Evolutionary conservation across 2,329 filamentous ascomycete species (phyloP), one percentile per base, ranked within the genome.

Genomic region (Trematosphaeria pertusa): DNA sequence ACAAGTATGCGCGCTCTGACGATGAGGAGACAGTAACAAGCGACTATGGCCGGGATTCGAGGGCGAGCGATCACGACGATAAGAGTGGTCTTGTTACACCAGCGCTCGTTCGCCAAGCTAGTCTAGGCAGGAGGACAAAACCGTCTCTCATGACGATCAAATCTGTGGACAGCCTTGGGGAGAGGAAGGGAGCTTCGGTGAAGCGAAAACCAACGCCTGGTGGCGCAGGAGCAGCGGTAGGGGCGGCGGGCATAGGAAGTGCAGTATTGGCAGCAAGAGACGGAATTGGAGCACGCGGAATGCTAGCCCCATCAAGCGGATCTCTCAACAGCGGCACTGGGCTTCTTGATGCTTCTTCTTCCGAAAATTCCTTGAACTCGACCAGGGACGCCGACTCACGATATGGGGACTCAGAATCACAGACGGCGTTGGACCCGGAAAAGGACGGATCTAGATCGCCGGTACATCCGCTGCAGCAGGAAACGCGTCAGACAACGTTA

Each of bases 81-180:
- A 61, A 58, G 32, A 67, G 65, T 24, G 66, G 62, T 14, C 59
- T 78, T n/a, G 72, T 79, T 8, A 59, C 58, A 4, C 64, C 67
- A 4, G 52, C 61, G 7, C 58, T 71, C 19, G 56, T 70, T 32
- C 65, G 77, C 42, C 73, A 79, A 55, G 77, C 77, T 8, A 80
- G 77, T 61, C 51, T 79, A 19, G 77, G 77, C 12, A 71, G 75
- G 52, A 70, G 75, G 42, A 75, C 71, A 12, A 78, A 74, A 52
- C 77, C 77, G 5, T 76, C 73, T 6, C 54, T 80, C 50, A 78
- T 75, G 44, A 78, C 73, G 0, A 77, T 79, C 45, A 76, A 72
- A 52, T 77, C 73, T 30, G 63, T 67, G 1, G 75, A 78, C 11
- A 66, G 58, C 50, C 52, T 65, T 15, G 52, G 55, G n/a, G 55